Conservation (phyloP, 257 asterid species). For the Coffea eugenioides region DNA sequence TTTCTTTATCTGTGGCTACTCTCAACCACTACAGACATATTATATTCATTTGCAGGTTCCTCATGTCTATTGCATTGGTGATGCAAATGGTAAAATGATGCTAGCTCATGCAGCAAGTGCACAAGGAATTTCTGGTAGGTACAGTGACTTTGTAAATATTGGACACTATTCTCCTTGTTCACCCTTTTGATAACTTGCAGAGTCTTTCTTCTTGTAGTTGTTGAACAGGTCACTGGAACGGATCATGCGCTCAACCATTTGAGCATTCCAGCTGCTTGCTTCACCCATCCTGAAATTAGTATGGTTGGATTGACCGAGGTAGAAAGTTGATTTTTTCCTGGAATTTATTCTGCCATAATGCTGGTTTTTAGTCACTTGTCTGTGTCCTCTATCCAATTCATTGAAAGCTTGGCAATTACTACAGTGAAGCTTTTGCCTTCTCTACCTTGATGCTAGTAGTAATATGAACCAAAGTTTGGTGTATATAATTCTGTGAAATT, state of each 20-base stretch:
- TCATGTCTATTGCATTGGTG: slow-evolving; percentile 94
- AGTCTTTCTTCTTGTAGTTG: slow-evolving; percentile 39
- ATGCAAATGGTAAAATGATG: slow-evolving; percentile 99
- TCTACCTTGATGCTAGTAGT: neutral
- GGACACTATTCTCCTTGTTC: neutral
- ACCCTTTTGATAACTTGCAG: too few relatives aligned
- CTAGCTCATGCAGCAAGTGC: slow-evolving; percentile 99
- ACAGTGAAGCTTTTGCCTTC: neutral
- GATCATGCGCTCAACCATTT: slow-evolving; percentile 90
- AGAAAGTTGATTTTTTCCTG: neutral
- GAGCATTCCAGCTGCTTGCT: slow-evolving; percentile 98
- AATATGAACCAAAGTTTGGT: too few relatives aligned
- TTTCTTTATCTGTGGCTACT: too few relatives aligned
- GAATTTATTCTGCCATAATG: too few relatives aligned
- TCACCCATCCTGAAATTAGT: slow-evolving; percentile 99
- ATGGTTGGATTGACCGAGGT: slow-evolving; percentile 99
- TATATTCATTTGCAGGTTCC: slow-evolving; percentile 63
- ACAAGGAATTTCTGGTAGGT: slow-evolving; percentile 83
- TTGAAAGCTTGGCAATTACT: neutral
- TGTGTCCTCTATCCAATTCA: neutral
- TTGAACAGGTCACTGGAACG: slow-evolving; percentile 87
- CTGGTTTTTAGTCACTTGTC: too few relatives aligned
- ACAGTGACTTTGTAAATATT: neutral
- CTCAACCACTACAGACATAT: slow-evolving; percentile 5
- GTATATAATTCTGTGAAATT: too few relatives aligned